These are phyloP conservation scores for Leucocoprinus leucothites DNA, from an alignment of 768 basidiomycete genomes.

Conservation along the genomic window DNA sequence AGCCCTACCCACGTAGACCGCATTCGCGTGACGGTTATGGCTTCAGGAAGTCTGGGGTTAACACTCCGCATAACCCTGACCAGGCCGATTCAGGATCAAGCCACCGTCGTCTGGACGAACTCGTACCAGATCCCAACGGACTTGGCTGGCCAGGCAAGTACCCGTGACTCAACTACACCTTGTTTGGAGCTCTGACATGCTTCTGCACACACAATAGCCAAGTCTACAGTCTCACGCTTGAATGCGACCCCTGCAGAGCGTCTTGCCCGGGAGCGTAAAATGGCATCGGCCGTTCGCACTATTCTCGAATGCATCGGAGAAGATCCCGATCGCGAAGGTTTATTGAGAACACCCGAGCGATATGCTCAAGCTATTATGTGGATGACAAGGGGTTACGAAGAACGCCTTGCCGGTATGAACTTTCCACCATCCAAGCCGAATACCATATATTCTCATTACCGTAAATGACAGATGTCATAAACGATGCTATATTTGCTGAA, in stretches of 20 bases:
- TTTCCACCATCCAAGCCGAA: constrained; percentile 19
- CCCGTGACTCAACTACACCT: constrained; percentile 1
- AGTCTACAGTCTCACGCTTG: constrained; percentile 83
- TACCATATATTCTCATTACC: constrained; percentile 11
- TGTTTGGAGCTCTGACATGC: background rate
- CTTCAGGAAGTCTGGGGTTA: constrained; percentile 69
- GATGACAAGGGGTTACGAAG: constrained; percentile 99
- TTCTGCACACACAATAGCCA: constrained; percentile 49
- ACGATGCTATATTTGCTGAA: constrained; percentile 97
- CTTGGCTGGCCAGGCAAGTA: constrained; percentile 88
- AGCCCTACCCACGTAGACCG: constrained; percentile 22
- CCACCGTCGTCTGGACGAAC: constrained; percentile 19
- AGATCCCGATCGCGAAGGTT: constrained; percentile 93
- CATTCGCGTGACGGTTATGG: constrained; percentile 75
- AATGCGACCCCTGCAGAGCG: constrained; percentile 77
- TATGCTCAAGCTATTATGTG: constrained; percentile 97
- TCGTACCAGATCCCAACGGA: constrained; percentile 63
- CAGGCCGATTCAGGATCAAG: constrained; percentile 33
- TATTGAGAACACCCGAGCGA: constrained; percentile 87
- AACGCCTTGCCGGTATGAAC: constrained; percentile 75
- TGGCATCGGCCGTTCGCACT: constrained; percentile 83
- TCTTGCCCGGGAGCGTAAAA: constrained; percentile 66
- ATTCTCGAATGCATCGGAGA: constrained; percentile 98
- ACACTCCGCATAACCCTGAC: constrained; percentile 51
- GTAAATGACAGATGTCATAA: constrained; percentile 79